Percentiles rank a stretch among this genome's conserved stretches.
phyloP scores from a whole-genome alignment of 768 basidiomycete genomes.

The Amanita muscaria region DNA sequence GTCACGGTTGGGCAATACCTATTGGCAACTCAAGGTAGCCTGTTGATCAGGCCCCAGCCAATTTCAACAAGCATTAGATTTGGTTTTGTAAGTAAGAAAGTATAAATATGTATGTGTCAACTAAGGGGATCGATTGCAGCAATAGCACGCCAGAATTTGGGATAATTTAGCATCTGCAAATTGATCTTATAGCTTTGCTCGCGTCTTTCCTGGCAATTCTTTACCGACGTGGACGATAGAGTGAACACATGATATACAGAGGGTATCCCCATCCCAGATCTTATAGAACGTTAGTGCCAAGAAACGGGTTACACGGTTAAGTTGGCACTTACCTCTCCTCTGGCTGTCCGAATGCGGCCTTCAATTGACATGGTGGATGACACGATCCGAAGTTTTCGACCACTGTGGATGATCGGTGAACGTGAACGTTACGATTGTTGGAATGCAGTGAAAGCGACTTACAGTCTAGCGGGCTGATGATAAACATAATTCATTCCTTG shows the following conservation, averaged over 20 bases:
- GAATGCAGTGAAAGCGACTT: neutral
- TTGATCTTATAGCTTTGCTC: neutral
- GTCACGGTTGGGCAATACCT: no score
- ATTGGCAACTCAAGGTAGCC: no score
- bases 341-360: conserved; percentile 31
- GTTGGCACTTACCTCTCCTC: conserved; percentile 33
- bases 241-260: conserved; percentile 38
- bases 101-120: no score
- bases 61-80: no score
- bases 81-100: no score
- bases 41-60: no score
- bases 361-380: conserved; percentile 33
- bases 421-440: neutral
- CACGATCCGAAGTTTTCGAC: conserved; percentile 31
- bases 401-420: conserved; percentile 20
- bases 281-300: conserved; percentile 14
- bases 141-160: no score
- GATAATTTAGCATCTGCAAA: neutral
- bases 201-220: neutral
- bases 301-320: neutral
- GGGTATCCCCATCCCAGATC: conserved; percentile 33
- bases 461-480: conserved; percentile 34
- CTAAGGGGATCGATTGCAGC: no score
- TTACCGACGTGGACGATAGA: conserved; percentile 25
- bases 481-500: conserved; percentile 44